Evolutionary conservation across 768 basidiomycete genomes (phyloP).

Genomic region (Mrakia gelida): DNA sequence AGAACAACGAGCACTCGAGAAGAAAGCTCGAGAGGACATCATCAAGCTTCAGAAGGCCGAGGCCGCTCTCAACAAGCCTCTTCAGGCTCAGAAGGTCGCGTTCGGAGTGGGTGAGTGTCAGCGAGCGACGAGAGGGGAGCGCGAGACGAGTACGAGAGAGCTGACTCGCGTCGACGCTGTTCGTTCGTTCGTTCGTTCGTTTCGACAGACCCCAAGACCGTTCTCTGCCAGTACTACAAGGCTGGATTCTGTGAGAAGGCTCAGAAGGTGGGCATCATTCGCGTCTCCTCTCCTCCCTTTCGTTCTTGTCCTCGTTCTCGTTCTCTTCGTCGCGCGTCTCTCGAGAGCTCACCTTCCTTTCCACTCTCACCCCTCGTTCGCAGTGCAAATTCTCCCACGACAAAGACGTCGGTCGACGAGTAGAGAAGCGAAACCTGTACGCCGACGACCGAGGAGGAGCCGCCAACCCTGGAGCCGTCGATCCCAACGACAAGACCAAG

Average conservation of each 20-base stretch:
- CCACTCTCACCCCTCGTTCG: not conserved
- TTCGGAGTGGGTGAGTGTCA: conserved; percentile 64
- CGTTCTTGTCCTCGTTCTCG: not conserved
- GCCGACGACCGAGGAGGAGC: conserved; percentile 59
- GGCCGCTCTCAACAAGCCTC: conserved; percentile 43
- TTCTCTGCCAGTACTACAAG: conserved; percentile 89
- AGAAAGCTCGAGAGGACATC: conserved; percentile 75
- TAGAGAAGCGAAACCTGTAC: conserved; percentile 93
- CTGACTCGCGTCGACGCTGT: not conserved
- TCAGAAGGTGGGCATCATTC: conserved; percentile 29
- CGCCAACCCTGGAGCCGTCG: conserved; percentile 30
- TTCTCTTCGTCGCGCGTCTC: not conserved
- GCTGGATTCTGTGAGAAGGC: conserved; percentile 92
- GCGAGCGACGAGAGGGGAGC: no score
- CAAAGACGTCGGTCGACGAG: conserved; percentile 78
- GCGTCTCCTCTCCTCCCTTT: no score
- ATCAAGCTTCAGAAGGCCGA: conserved; percentile 57
- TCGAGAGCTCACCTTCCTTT: not conserved
- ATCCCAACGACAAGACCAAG: conserved; percentile 47
- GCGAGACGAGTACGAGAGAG: not conserved
- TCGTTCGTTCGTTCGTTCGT: not conserved
- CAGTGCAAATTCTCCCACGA: conserved; percentile 96
- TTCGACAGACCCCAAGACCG: conserved; percentile 76
- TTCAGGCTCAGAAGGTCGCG: conserved; percentile 56
- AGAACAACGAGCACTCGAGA: conserved; percentile 70